Evolutionary conservation across 2,329 filamentous ascomycete species (phyloP), one percentile per base, ranked within the genome.

Genomic region (Fonsecaea nubica): DNA sequence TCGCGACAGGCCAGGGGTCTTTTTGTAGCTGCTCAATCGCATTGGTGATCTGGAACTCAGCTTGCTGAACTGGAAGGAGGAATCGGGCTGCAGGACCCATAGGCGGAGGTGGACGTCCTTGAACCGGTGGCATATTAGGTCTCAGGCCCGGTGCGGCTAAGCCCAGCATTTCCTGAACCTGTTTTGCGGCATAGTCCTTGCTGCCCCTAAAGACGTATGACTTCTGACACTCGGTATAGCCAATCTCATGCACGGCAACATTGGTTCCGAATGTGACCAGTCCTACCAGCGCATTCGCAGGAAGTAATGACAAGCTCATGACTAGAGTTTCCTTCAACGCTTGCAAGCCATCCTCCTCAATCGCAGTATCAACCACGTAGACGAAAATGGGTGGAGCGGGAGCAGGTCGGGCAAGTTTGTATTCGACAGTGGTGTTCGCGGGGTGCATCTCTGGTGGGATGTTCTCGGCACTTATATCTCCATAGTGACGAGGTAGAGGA

Each of bases 151-250:
- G 84, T 21, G 90, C 86, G 56, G 89, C 84, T 62, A 97, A 85
- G 33, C 93, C 95, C 58, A 99, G 89, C 95, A 99, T 99, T 76
- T 99, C 95, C 79, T 98, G 94, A n/a, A 99, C 93, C 78, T 98
- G 93, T 82, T 98, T 98, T 62, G 93, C 92, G n/a, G 89, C 86
- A 79, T 99, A 99, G 76, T 99, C 95, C 83, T 98, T 99, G 84
- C 89, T 97, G 45, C 95, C 95, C 64, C 94, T 89, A 85, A 99
- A 99, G 50, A 99, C 95, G 75, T 97, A 99, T 5, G 94, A 97
- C 81, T 98, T 99, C 71, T 95, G 92, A 80, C 95, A 99, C 80
- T 98, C 95, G 63, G 92, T 93, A 77, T 99, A 99, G 63, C 95
- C 95, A 72, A 99, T 92, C 80, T 99, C 95, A 77, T 99, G 95